Evolutionary conservation across 371 early-diverging fungal species (phyloP).

Genomic region (Nematocida ausubeli): DNA sequence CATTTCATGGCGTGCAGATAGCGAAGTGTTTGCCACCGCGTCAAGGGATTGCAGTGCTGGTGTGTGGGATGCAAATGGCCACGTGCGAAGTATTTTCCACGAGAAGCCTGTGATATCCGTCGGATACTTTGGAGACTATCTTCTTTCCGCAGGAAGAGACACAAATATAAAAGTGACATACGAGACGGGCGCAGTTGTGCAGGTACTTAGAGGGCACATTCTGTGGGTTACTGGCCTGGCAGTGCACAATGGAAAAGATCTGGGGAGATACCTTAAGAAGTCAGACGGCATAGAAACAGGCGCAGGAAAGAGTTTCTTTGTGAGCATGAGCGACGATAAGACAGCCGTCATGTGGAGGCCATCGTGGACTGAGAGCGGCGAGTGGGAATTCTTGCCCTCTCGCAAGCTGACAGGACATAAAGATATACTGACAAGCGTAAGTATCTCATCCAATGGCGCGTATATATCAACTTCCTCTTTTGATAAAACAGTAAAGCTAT

Average conservation of each 20-base stretch:
- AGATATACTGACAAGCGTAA: constrained; percentile 87
- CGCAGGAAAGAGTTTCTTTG: constrained; percentile 48
- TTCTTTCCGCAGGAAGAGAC: constrained; percentile 46
- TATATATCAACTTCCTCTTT: constrained; percentile 87
- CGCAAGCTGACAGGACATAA: constrained; percentile 74
- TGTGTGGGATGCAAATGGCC: constrained; percentile 76
- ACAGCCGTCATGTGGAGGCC: constrained; percentile 50
- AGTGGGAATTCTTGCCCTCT: constrained; percentile 18
- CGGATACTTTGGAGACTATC: constrained; percentile 49
- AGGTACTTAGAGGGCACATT: constrained; percentile 31
- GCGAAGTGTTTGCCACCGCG: constrained; percentile 74
- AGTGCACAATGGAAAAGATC: constrained; percentile 38
- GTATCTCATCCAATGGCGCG: constrained; percentile 81
- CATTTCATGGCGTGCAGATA: constrained; percentile 73
- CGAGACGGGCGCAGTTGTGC: neutral
- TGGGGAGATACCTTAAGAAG: neutral
- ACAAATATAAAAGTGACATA: constrained; percentile 34
- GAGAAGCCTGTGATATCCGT: constrained; percentile 50
- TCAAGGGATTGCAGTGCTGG: constrained; percentile 86
- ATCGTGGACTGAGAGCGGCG: constrained; percentile 2
- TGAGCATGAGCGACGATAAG: constrained; percentile 46
- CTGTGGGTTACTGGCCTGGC: constrained; percentile 32
- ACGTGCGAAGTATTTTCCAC: constrained; percentile 41
- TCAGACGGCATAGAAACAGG: neutral
- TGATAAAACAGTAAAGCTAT: constrained; percentile 87